A percentile compares a stretch with the other conserved stretches of the same genome.
phyloP scores from a whole-genome alignment of 2,329 filamentous ascomycete species.

The Fusarium piperis region DNA sequence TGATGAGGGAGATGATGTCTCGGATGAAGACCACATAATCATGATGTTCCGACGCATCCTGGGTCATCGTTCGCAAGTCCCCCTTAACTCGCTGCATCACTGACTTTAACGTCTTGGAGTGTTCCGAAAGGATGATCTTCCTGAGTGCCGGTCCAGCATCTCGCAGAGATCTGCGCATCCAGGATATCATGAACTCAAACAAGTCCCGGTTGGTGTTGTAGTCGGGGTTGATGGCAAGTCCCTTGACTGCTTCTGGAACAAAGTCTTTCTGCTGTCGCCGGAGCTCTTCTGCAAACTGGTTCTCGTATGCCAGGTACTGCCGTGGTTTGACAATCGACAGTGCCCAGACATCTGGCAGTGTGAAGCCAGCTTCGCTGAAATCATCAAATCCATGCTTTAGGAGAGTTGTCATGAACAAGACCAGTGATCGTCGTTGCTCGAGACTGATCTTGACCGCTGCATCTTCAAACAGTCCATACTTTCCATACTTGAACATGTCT shows the following conservation, averaged over 20 bases:
- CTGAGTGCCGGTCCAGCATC: conserved; percentile 49
- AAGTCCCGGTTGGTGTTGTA: conserved; percentile 60
- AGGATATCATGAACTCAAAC: conserved; percentile 59
- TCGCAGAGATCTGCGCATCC: conserved; percentile 61
- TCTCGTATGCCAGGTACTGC: conserved; percentile 58
- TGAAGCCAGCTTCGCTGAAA: conserved; percentile 57
- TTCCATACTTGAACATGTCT: conserved; percentile 57
- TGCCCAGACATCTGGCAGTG: conserved; percentile 62
- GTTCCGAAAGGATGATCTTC: conserved; percentile 52
- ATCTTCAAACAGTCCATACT: conserved; percentile 61
- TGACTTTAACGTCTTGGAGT: conserved; percentile 54
- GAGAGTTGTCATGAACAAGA: conserved; percentile 62
- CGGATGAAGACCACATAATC: conserved; percentile 63
- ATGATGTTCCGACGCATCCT: conserved; percentile 54
- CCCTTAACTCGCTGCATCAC: conserved; percentile 65
- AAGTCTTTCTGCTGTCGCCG: conserved; percentile 54
- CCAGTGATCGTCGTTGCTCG: conserved; percentile 55
- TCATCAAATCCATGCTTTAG: conserved; percentile 58
- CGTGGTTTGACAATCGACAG: conserved; percentile 61
- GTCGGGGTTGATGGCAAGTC: conserved; percentile 51
- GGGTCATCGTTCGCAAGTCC: conserved; percentile 55
- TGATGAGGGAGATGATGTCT: conserved; percentile 62
- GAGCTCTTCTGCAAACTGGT: conserved; percentile 59
- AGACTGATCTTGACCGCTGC: conserved; percentile 52
- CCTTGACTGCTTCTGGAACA: conserved; percentile 52